These are phyloP conservation scores for Pseudonitzschia delicatissima DNA, from an alignment of 108 stramenopile species.

Conservation along the genomic window DNA sequence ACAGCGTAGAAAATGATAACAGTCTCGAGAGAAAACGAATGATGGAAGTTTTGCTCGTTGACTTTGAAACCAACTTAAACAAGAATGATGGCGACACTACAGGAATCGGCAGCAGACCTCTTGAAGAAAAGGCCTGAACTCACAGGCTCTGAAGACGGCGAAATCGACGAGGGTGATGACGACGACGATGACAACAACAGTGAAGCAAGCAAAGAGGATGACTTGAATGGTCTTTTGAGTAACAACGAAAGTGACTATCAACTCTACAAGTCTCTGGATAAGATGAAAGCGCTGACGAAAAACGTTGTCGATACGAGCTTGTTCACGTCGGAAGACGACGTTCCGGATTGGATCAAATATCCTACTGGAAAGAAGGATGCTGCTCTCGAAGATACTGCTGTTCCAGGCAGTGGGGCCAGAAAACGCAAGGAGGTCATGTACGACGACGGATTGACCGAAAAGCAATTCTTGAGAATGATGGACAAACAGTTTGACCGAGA, in stretches of 20 bases:
- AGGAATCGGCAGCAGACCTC: constrained; percentile 10
- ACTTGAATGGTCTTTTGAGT: constrained; percentile 86
- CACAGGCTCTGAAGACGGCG: constrained; percentile 27
- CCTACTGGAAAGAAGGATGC: constrained; percentile 39
- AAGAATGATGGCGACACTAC: constrained; percentile 26
- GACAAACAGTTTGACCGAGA: constrained; percentile 71
- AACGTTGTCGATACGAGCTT: constrained; percentile 26
- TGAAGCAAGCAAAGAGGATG: constrained; percentile 48
- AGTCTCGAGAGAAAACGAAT: constrained; percentile 78
- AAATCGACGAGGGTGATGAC: constrained; percentile 61
- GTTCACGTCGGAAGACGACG: constrained; percentile 53
- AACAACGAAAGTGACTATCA: constrained; percentile 88
- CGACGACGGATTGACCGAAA: constrained; percentile 92
- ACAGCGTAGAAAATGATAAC: constrained; percentile 71
- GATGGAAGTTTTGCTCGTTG: constrained; percentile 84
- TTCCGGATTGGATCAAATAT: constrained; percentile 82
- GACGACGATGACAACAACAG: constrained; percentile 54
- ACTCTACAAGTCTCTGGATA: constrained; percentile 82
- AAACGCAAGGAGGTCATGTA: constrained; percentile 82
- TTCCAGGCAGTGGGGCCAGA: constrained; percentile 30
- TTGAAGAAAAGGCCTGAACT: constrained; percentile 16
- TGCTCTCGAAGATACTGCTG: constrained; percentile 1
- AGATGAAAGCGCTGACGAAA: constrained; percentile 22
- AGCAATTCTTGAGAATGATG: constrained; percentile 87
- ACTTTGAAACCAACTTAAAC: constrained; percentile 67